phyloP scores from a whole-genome alignment of 73 alveolate genomes.

The Paramecium biaurelia region DNA sequence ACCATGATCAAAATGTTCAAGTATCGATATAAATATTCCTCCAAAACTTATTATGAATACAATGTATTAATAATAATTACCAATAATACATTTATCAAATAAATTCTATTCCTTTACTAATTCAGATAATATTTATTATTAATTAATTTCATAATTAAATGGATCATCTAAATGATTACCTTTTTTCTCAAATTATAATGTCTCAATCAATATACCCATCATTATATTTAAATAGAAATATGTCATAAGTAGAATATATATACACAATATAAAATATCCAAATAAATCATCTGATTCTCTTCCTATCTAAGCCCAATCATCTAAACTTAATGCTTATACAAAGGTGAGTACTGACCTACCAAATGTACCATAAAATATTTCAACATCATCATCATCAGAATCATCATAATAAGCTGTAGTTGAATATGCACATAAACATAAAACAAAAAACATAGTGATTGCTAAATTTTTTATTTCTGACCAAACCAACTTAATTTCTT shows the following conservation, averaged over 20 bases:
- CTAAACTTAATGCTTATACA: constrained; percentile 20
- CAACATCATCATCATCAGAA: not conserved
- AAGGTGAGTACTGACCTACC: constrained; percentile 10
- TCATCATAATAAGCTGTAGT: constrained; percentile 31
- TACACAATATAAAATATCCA: constrained; percentile 25
- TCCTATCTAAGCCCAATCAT: constrained; percentile 52
- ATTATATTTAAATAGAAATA: constrained; percentile 38
- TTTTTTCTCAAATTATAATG: not conserved
- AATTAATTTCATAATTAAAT: not conserved
- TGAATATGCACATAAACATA: not conserved
- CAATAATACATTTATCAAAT: constrained; percentile 31
- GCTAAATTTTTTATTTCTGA: not conserved
- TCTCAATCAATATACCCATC: constrained; percentile 44
- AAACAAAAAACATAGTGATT: constrained; percentile 27
- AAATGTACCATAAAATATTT: not conserved
- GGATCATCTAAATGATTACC: not conserved
- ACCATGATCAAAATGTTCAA: constrained; percentile 1
- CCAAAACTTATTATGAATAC: constrained; percentile 29
- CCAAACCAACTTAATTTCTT: not conserved
- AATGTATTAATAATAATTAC: not conserved
- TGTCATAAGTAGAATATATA: constrained; percentile 24
- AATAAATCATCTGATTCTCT: constrained; percentile 37
- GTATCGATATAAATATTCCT: not conserved
- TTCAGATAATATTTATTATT: not conserved
- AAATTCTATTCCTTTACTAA: not conserved